Base-by-base conservation (phyloP, 1,284 basidiomycete species). In the Cystobasidium pallidum region DNA sequence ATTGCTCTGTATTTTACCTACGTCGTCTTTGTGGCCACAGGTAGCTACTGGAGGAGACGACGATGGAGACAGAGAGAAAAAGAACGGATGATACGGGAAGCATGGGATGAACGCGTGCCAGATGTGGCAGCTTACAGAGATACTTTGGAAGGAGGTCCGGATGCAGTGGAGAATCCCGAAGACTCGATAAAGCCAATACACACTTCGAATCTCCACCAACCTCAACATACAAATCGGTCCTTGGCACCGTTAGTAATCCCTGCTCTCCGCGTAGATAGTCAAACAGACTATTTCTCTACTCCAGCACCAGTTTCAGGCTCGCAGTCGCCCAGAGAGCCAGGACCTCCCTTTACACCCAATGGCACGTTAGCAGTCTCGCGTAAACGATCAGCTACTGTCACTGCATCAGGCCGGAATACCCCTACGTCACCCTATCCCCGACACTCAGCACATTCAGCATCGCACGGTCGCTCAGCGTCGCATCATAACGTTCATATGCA, bases 1-100 rank as follows among this genome's bases (percentile, higher is more conserved):
- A 84, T 97, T 51, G 83, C 81, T 0, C 84, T 94, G 51, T 99
- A 99, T 81, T 66, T 88, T 1, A 75, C 86, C 30, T 99, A 98
- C 80, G 94, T 92, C 4, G 75, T 83, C 0, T 84, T 88, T 3
- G 93, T 99, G 11, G 86, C 93, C 8, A 78, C 87, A 0, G 88
- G 88, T 26, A 89, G 86, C 45, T 94, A 91, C 90, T 91, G 87
- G 88, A 73, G 76, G 32, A 61, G 74, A 81, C 86, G 77, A 82
- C 83, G 77, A 59, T 84, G 86, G 73, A 82, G 81, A 75, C 85
- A 88, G 74, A 82, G 62, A 55, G 74, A 73, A n/a, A 34, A 59
- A 17, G 68, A 71, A 59, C 43, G 41, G 70, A 75, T 66, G 68
- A 77, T 66, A 74, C 73, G 36, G 57, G 67, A 26, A 72, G 74